Evolutionary conservation across 2,329 filamentous ascomycete genomes (phyloP), one percentile per base, ranked within the genome.

Genomic region (Colletotrichum musae): DNA sequence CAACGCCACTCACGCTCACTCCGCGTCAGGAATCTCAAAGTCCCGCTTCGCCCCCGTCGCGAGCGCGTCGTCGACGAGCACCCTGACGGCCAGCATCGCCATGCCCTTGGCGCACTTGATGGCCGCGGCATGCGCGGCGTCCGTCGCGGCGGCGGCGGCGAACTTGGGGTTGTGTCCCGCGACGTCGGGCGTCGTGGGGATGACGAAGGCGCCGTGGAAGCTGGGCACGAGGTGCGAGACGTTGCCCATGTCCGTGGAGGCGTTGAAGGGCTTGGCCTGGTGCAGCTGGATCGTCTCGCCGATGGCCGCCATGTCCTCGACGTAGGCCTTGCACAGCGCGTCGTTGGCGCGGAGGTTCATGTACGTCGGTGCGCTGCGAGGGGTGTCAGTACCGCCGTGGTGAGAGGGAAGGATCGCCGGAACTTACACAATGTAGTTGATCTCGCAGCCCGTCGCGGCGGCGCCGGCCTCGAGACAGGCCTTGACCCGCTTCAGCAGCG

Each of bases 201-300:
- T 84, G 1, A 75, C 78, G 66, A 87, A 87, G 39, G 80, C 82
- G 4, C 83, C 82, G 70, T 87, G 85, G 58, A 87, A 82, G 5
- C 80, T 81, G 1, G 85, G 85, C 2, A 84, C 76, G 1, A 80
- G 70, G 58, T 86, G 83, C 13, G 81, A 82, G 10, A 87, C 84
- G 62, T 87, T 87, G 24, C 85, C 85, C 84, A 86, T 85, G 74
- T 87, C 84, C 0, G 85, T 86, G 0, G 84, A 85, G 10, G 76
- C 77, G 13, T 74, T 74, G 65, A 84, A 74, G 1, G 81, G 75
- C 57, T 81, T 80, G 0, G 82, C 77, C 41, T 80, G 76, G 18
- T 71, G 70, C 16, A 73, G 56, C n/a, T 81, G 68, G 15, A 84
- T 75, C 10, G 79, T 80, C 45, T 79, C 77, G 12, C 78, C 81